Conservation (phyloP, 208 protist genomes). For the Trypanosoma brucei region DNA sequence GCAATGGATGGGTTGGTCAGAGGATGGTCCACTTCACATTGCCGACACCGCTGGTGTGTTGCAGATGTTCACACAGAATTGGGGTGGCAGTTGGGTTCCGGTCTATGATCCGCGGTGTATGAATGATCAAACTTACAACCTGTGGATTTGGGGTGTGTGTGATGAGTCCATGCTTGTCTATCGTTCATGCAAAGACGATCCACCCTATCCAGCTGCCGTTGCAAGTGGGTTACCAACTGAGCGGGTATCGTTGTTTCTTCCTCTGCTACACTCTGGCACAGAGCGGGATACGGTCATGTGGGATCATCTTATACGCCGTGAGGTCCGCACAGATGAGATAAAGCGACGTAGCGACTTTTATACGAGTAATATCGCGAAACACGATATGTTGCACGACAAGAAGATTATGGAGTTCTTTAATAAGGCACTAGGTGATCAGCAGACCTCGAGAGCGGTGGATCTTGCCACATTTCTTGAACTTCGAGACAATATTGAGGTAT, state of each 20-base stretch:
- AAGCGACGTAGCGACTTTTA: constrained; percentile 73
- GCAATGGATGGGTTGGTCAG: constrained; percentile 85
- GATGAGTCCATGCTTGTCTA: constrained; percentile 64
- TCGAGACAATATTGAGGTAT: constrained; percentile 69
- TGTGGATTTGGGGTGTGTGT: constrained; percentile 63
- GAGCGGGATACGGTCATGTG: constrained; percentile 39
- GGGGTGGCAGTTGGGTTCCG: constrained; percentile 78
- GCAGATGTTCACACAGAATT: constrained; percentile 69
- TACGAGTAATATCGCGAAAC: constrained; percentile 56
- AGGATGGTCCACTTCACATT: constrained; percentile 80
- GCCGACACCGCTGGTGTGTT: constrained; percentile 82
- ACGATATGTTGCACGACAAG: constrained; percentile 75
- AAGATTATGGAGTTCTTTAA: constrained; percentile 73
- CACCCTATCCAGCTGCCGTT: constrained; percentile 68
- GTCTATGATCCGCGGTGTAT: constrained; percentile 66
- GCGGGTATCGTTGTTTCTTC: constrained; percentile 57
- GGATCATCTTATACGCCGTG: constrained; percentile 63
- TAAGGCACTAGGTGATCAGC: constrained; percentile 54
- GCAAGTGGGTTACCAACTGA: constrained; percentile 62
- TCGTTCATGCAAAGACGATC: constrained; percentile 48
- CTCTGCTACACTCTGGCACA: constrained; percentile 38
- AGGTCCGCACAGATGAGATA: constrained; percentile 73
- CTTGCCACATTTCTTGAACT: constrained; percentile 78
- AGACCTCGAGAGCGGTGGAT: constrained; percentile 72
- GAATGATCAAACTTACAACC: constrained; percentile 32